Conservation (phyloP, 2,329 filamentous ascomycete genomes). For the Clonostachys rosea region DNA sequence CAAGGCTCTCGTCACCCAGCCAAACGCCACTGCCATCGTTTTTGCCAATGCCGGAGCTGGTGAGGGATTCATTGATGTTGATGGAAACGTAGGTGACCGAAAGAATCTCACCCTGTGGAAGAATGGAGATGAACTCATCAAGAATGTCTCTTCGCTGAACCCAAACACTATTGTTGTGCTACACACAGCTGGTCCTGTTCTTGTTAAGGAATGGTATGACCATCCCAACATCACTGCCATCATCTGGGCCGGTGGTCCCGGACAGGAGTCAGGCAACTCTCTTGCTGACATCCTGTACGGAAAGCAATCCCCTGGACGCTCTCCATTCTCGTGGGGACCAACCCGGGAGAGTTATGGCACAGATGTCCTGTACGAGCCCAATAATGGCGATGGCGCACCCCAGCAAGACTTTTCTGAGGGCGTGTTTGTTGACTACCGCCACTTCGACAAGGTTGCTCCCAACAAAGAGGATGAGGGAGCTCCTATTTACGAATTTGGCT, state of each 20-base stretch:
- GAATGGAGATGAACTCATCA: conserved; percentile 73
- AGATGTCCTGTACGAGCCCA: conserved; percentile 62
- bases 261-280: conserved; percentile 77
- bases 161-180: conserved; percentile 91
- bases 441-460: conserved; percentile 59
- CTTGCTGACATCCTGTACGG: conserved; percentile 83
- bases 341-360: conserved; percentile 64
- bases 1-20: conserved; percentile 53
- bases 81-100: conserved; percentile 81
- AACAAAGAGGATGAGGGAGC: conserved; percentile 28
- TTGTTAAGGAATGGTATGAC: conserved; percentile 70
- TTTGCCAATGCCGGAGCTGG: conserved; percentile 87
- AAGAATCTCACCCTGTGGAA: conserved; percentile 91
- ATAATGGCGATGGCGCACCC: conserved; percentile 61
- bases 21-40: conserved; percentile 70
- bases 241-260: conserved; percentile 75
- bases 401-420: conserved; percentile 75
- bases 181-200: conserved; percentile 77
- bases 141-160: conserved; percentile 71
- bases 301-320: conserved; percentile 70
- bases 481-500: conserved; percentile 78
- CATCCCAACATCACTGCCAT: conserved; percentile 80
- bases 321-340: conserved; percentile 76
- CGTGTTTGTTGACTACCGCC: conserved; percentile 66
- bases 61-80: conserved; percentile 81